These are phyloP conservation scores for Pelargonium australe DNA, from an alignment of 441 rosid genomes.

Conservation along the genomic window DNA sequence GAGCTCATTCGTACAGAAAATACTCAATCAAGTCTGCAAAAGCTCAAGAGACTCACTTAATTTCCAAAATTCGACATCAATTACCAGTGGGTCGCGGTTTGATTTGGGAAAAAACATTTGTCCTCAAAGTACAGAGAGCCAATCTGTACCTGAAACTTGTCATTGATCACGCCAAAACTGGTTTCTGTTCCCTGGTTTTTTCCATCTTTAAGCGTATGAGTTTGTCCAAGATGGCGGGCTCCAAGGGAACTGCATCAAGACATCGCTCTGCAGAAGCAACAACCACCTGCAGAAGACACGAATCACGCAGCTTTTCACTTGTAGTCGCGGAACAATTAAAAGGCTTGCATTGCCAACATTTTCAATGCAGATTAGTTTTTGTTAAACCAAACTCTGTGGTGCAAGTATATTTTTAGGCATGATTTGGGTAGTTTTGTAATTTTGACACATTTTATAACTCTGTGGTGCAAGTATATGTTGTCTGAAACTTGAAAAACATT, in stretches of 20 bases:
- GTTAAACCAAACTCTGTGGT: too few species aligned
- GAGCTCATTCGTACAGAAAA: background rate
- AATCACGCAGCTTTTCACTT: conserved; percentile 13
- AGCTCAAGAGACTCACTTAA: background rate
- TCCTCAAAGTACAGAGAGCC: background rate
- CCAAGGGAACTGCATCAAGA: conserved; percentile 82
- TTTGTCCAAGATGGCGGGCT: conserved; percentile 89
- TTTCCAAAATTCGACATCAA: background rate
- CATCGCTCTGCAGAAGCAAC: conserved; percentile 95
- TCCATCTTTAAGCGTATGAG: conserved; percentile 82
- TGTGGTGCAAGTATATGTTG: background rate
- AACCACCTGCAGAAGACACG: conserved; percentile 54
- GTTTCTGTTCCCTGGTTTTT: conserved; percentile 43
- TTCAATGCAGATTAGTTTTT: too few species aligned
- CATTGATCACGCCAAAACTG: conserved; percentile 15
- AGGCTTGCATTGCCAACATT: too few species aligned
- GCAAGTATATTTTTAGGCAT: too few species aligned
- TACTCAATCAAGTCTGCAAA: background rate
- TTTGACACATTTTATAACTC: too few species aligned
- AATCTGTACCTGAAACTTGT: background rate
- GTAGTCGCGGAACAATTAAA: background rate
- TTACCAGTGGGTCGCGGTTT: background rate
- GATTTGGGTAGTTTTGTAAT: too few species aligned
- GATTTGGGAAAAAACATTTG: background rate
- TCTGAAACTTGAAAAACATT: conserved; percentile 8